Conservation (phyloP, 2,329 filamentous ascomycete genomes). For the Pestalotiopsis sp. region DNA sequence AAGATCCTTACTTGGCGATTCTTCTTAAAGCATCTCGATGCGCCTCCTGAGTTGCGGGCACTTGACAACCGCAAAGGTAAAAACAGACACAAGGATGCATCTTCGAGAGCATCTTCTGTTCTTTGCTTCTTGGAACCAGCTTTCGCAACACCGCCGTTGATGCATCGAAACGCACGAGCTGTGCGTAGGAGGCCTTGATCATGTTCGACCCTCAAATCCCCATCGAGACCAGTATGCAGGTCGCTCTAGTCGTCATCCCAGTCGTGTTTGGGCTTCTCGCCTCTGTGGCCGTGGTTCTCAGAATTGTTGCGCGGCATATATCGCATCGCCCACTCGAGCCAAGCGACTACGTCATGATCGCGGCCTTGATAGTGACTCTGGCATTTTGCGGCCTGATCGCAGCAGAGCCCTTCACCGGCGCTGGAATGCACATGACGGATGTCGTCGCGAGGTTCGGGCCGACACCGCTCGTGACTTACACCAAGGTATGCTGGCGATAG, state of each 20-base stretch:
- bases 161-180: not conserved
- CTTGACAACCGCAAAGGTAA: not conserved
- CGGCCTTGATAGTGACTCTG: not conserved
- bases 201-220: not conserved
- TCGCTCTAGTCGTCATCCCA: not conserved
- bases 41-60: not conserved
- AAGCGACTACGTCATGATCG: not conserved
- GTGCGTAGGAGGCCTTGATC: not conserved
- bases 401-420: not conserved
- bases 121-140: not conserved
- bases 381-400: not conserved
- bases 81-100: not conserved
- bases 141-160: not conserved
- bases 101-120: not conserved
- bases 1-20: not conserved
- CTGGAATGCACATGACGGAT: not conserved
- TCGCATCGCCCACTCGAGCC: not conserved
- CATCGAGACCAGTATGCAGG: not conserved
- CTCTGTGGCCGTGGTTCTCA: not conserved
- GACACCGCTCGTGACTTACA: not conserved
- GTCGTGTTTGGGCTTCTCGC: not conserved
- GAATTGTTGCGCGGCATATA: slow-evolving; percentile 1
- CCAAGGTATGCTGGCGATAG: not conserved
- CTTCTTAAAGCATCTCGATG: not conserved
- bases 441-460: not conserved